Conservation (phyloP, 1,284 basidiomycete species). For the Pseudozyma sp. region DNA sequence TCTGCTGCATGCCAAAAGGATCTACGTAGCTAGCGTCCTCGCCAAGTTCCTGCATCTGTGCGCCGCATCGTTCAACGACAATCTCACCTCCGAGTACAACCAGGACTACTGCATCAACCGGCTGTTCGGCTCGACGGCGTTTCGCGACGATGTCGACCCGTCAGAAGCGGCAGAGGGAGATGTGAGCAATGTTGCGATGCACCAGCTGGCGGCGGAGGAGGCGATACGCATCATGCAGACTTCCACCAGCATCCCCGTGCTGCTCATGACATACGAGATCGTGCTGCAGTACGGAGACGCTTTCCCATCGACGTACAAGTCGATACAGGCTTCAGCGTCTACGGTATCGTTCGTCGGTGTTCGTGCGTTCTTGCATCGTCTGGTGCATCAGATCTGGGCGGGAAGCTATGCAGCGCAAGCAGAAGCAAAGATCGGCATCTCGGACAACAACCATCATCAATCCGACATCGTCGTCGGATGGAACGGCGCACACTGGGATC, state of each 20-base stretch:
- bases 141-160: slow-evolving; percentile 28
- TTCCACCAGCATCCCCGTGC: slow-evolving; percentile 83
- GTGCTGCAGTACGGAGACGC: slow-evolving; percentile 78
- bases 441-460: slow-evolving; percentile 10
- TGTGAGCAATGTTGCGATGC: slow-evolving; percentile 24
- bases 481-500: slow-evolving; percentile 24
- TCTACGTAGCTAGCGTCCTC: slow-evolving; percentile 36
- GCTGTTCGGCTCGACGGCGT: slow-evolving; percentile 45
- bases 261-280: slow-evolving; percentile 83
- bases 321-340: slow-evolving; percentile 37
- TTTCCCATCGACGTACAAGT: slow-evolving; percentile 46
- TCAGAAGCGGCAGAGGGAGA: background rate
- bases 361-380: slow-evolving; percentile 53
- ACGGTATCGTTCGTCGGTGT: slow-evolving; percentile 41
- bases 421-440: slow-evolving; percentile 50
- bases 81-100: slow-evolving; percentile 42
- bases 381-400: slow-evolving; percentile 67
- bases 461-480: slow-evolving; percentile 8
- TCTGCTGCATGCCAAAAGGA: slow-evolving; percentile 28
- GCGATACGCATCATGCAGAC: slow-evolving; percentile 51
- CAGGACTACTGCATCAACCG: slow-evolving; percentile 53
- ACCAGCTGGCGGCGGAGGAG: slow-evolving; percentile 43
- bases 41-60: slow-evolving; percentile 57
- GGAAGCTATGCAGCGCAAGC: slow-evolving; percentile 64
- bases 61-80: slow-evolving; percentile 52